Percentiles rank a stretch among this genome's conserved stretches.
phyloP scores from a whole-genome alignment of 2,329 filamentous ascomycete species.

The Scolecobasidium constrictum region DNA sequence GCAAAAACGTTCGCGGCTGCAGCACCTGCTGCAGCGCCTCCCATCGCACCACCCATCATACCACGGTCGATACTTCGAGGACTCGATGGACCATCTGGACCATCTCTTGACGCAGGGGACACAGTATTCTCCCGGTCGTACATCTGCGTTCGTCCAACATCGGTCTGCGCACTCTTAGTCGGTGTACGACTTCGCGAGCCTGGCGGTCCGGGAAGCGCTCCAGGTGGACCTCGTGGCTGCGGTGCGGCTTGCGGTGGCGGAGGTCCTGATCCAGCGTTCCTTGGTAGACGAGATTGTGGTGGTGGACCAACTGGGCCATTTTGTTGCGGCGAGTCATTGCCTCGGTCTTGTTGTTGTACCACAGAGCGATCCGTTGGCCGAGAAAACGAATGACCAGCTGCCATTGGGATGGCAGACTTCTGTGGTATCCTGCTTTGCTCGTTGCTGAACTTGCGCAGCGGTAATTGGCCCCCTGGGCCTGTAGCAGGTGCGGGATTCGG shows the following conservation, averaged over 20 bases:
- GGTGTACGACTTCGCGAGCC: slow-evolving; percentile 37
- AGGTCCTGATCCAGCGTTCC: slow-evolving; percentile 49
- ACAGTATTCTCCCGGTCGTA: slow-evolving; percentile 37
- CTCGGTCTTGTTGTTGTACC: background rate
- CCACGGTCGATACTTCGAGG: background rate
- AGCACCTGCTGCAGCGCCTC: background rate
- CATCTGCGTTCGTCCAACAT: slow-evolving; percentile 29
- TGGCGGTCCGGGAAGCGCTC: slow-evolving; percentile 5
- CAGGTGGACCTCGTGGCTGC: slow-evolving; percentile 34
- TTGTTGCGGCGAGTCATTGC: background rate
- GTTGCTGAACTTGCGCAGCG: slow-evolving; percentile 10
- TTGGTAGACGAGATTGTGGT: slow-evolving; percentile 44
- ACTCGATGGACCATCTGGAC: background rate
- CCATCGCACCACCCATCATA: background rate
- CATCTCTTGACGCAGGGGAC: slow-evolving; percentile 22
- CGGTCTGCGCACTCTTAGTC: slow-evolving; percentile 32
- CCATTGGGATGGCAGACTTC: slow-evolving; percentile 7
- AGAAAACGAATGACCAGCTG: background rate
- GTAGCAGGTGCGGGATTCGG: slow-evolving; percentile 19
- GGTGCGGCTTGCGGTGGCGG: slow-evolving; percentile 55
- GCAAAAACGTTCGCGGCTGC: too few species aligned
- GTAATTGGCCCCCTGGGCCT: slow-evolving; percentile 14
- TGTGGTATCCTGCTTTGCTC: slow-evolving; percentile 9
- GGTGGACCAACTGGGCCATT: slow-evolving; percentile 4
- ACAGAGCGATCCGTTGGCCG: background rate